These are phyloP conservation scores for Sphaerobolus stellatus DNA, from an alignment of 1,284 basidiomycete genomes.

Conservation along the genomic window DNA sequence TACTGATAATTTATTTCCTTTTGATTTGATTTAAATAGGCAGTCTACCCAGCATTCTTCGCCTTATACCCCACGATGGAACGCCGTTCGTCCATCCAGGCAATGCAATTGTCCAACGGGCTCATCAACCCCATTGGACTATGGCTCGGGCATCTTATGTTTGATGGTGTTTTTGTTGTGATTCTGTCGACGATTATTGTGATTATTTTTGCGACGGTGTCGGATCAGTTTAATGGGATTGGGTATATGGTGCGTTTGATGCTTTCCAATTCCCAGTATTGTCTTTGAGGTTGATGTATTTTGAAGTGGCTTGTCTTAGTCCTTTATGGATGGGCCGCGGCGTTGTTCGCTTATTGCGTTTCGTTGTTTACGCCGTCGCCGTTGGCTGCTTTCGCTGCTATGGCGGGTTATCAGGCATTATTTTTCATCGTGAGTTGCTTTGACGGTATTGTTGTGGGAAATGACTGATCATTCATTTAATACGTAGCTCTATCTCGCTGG, in stretches of 20 bases:
- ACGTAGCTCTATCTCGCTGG: conserved; percentile 58
- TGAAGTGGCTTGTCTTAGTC: conserved; percentile 67
- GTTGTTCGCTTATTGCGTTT: conserved; percentile 67
- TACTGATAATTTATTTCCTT: too few species aligned
- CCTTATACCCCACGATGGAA: conserved; percentile 71
- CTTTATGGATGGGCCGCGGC: conserved; percentile 70
- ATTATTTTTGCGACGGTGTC: conserved; percentile 59
- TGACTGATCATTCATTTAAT: neutral
- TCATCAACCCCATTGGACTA: conserved; percentile 67
- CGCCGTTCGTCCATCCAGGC: conserved; percentile 68
- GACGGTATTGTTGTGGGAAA: neutral
- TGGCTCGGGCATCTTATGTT: conserved; percentile 81
- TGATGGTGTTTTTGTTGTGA: conserved; percentile 60
- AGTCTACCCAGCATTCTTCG: conserved; percentile 78
- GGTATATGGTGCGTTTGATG: conserved; percentile 53
- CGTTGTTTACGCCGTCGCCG: conserved; percentile 62
- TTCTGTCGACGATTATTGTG: conserved; percentile 59
- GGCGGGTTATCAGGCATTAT: conserved; percentile 73
- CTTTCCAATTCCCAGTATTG: neutral
- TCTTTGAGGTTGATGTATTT: neutral
- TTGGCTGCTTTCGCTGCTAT: conserved; percentile 72
- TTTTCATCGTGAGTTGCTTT: conserved; percentile 56
- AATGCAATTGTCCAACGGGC: conserved; percentile 78
- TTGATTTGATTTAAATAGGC: conserved; percentile 45
- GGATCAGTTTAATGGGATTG: conserved; percentile 70